Evolutionary conservation across 495 filamentous ascomycete species (phyloP).

Genomic region (Penicillium pancosmium): DNA sequence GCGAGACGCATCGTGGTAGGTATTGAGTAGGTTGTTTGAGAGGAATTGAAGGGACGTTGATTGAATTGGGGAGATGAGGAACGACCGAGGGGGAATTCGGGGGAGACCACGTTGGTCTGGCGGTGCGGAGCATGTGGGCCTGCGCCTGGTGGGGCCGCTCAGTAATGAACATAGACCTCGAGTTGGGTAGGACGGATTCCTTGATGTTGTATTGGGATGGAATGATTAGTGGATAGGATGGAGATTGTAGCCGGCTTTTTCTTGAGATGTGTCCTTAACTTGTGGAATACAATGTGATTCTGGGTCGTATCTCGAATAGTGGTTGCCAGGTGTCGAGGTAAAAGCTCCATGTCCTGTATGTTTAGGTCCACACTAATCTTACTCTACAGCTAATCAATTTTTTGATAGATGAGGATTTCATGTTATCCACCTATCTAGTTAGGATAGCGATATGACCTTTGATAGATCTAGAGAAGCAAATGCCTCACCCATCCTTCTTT

Average conservation of each 20-base stretch:
- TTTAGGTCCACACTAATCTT: too few relatives aligned
- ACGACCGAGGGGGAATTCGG: neutral
- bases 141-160: neutral
- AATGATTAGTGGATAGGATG: neutral
- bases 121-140: neutral
- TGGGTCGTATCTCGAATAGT: too few relatives aligned
- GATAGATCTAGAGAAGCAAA: too few relatives aligned
- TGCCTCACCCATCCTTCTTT: neutral
- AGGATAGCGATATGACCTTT: too few relatives aligned
- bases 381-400: too few relatives aligned
- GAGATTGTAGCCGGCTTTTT: too few relatives aligned
- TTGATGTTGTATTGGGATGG: neutral
- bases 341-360: too few relatives aligned
- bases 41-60: neutral
- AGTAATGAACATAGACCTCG: neutral
- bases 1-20: constrained; percentile 36
- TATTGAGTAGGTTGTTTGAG: neutral
- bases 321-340: too few relatives aligned
- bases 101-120: neutral
- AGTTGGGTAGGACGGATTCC: constrained; percentile 1
- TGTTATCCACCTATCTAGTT: too few relatives aligned
- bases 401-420: too few relatives aligned
- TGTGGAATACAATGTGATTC: too few relatives aligned
- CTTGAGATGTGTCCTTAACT: too few relatives aligned
- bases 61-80: neutral